Conservation (phyloP, 192 early-diverging fungal species). For the Coemansia sp. region DNA sequence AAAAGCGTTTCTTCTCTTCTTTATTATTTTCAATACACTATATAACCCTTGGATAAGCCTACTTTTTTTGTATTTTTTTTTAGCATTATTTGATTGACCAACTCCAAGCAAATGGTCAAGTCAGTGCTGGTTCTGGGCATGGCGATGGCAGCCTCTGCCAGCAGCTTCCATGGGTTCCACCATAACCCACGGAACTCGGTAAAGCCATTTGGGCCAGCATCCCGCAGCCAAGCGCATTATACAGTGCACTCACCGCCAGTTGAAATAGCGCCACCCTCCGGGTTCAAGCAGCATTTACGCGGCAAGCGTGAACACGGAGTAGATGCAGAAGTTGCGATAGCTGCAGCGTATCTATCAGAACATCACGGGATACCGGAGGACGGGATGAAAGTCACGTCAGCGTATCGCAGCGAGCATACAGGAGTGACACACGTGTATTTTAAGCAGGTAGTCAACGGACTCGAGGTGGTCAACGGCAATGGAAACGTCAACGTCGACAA, state of each 20-base stretch:
- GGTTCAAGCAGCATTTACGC: conserved; percentile 27
- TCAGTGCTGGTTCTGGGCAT: conserved; percentile 39
- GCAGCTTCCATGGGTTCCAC: conserved; percentile 47
- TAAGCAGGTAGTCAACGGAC: conserved; percentile 56
- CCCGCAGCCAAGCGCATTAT: conserved; percentile 28
- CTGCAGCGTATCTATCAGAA: conserved; percentile 33
- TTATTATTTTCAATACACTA: neutral
- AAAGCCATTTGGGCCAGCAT: conserved; percentile 38
- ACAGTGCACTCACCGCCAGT: conserved; percentile 34
- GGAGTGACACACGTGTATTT: conserved; percentile 66
- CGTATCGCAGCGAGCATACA: conserved; percentile 51
- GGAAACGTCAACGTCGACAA: conserved; percentile 59
- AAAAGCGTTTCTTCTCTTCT: neutral
- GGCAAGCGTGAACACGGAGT: conserved; percentile 12
- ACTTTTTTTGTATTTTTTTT: neutral
- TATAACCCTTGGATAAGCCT: neutral
- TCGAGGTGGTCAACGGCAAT: conserved; percentile 61
- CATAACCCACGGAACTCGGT: conserved; percentile 33
- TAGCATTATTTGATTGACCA: neutral
- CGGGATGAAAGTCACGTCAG: conserved; percentile 32
- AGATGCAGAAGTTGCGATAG: conserved; percentile 30
- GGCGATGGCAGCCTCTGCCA: conserved; percentile 31
- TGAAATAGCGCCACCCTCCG: conserved; percentile 13
- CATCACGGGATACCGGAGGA: conserved; percentile 27
- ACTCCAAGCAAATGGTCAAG: conserved; percentile 32